These are phyloP conservation scores for Pythium periplocum DNA, from an alignment of 352 stramenopile species.

Conservation along the genomic window DNA sequence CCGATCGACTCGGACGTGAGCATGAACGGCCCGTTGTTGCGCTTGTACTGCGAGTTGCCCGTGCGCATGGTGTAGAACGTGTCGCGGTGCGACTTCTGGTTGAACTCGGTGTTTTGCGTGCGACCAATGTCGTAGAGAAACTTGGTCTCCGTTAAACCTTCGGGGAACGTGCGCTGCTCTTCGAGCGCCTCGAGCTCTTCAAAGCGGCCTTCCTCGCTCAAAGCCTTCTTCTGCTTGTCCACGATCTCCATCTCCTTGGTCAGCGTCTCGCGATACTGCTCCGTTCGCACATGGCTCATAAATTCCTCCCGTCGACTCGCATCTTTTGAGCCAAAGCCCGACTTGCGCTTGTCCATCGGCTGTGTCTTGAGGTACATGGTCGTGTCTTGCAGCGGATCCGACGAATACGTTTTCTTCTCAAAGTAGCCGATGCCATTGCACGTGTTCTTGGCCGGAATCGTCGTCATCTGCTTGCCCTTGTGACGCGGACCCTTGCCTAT, in stretches of 20 bases:
- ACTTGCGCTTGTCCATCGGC: constrained; percentile 81
- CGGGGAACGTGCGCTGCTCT: constrained; percentile 50
- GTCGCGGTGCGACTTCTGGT: constrained; percentile 78
- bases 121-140: constrained; percentile 78
- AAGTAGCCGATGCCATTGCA: constrained; percentile 85
- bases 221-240: constrained; percentile 59
- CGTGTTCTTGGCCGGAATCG: constrained; percentile 63
- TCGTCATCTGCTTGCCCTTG: constrained; percentile 77
- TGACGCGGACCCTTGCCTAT: constrained; percentile 58
- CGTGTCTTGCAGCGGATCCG: constrained; percentile 83
- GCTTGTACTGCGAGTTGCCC: constrained; percentile 70
- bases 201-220: constrained; percentile 27
- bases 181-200: constrained; percentile 40
- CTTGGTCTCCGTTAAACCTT: constrained; percentile 69
- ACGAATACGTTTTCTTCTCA: constrained; percentile 79
- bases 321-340: constrained; percentile 89
- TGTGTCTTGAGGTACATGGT: constrained; percentile 87
- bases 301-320: constrained; percentile 89
- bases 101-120: constrained; percentile 77
- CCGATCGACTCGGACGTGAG: constrained; percentile 67
- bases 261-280: constrained; percentile 86
- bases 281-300: constrained; percentile 85
- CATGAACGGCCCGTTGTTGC: constrained; percentile 80
- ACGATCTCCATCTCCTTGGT: constrained; percentile 79
- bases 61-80: constrained; percentile 81